phyloP scores from a whole-genome alignment of 1,284 basidiomycete genomes.

The Hypsizygus ulmarius region DNA sequence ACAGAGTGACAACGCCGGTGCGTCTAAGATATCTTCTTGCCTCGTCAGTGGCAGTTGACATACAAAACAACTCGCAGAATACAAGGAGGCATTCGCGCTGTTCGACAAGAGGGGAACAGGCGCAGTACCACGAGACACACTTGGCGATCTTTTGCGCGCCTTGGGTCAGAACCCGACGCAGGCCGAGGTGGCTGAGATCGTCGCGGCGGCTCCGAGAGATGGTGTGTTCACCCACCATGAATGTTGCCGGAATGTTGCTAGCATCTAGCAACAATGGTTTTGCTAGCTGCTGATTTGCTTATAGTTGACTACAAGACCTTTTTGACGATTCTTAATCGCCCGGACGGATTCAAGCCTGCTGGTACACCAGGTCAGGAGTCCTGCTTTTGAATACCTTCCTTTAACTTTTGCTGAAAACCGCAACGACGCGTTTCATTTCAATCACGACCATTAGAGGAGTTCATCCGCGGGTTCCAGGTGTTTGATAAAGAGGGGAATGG shows the following conservation, averaged over 20 bases:
- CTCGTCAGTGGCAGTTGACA: background rate
- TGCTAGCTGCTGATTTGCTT: background rate
- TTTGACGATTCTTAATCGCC: slow-evolving; percentile 88
- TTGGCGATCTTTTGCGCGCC: slow-evolving; percentile 94
- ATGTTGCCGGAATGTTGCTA: background rate
- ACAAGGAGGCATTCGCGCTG: slow-evolving; percentile 95
- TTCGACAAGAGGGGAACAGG: slow-evolving; percentile 81
- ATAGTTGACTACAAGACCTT: slow-evolving; percentile 92
- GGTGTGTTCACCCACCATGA: slow-evolving; percentile 38
- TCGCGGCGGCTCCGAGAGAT: slow-evolving; percentile 71
- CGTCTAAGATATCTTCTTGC: slow-evolving; percentile 9
- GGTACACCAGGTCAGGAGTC: slow-evolving; percentile 63
- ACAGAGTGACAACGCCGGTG: slow-evolving; percentile 67
- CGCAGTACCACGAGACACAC: slow-evolving; percentile 56
- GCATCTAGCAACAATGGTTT: background rate
- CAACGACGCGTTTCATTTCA: slow-evolving; percentile 2
- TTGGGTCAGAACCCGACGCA: slow-evolving; percentile 99
- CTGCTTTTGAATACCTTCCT: background rate
- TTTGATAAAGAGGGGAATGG: slow-evolving; percentile 99
- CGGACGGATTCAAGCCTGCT: slow-evolving; percentile 95
- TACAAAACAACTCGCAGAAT: slow-evolving; percentile 52
- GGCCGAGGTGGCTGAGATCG: slow-evolving; percentile 88
- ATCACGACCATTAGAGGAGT: slow-evolving; percentile 74
- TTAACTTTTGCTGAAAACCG: slow-evolving; percentile 1
- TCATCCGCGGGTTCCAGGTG: slow-evolving; percentile 98